These are phyloP conservation scores for Boletus chippewaensis DNA, from an alignment of 1,284 basidiomycete genomes.

Conservation along the genomic window DNA sequence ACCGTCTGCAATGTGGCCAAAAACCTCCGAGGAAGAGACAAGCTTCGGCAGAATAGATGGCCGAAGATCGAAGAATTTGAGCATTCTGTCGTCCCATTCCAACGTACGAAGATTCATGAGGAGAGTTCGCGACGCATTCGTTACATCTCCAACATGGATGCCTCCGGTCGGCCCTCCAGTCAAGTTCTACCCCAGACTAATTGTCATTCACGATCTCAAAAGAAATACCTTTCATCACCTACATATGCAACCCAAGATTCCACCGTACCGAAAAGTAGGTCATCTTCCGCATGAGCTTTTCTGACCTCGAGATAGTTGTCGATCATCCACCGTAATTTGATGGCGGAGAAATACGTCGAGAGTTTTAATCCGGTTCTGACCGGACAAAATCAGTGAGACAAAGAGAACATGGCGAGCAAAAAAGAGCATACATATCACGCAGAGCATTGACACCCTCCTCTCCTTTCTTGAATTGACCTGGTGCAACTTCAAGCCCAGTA, in stretches of 20 bases:
- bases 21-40: constrained; percentile 88
- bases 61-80: constrained; percentile 85
- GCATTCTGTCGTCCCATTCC: constrained; percentile 76
- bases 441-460: constrained; percentile 61
- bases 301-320: constrained; percentile 80
- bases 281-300: constrained; percentile 76
- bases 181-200: constrained; percentile 54
- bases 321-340: constrained; percentile 96
- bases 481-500: constrained; percentile 68
- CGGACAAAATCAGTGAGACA: background rate
- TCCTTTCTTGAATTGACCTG: constrained; percentile 66
- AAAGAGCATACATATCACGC: constrained; percentile 54
- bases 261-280: constrained; percentile 89
- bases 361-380: constrained; percentile 83
- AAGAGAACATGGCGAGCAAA: background rate
- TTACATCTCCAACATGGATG: constrained; percentile 91
- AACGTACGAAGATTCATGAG: constrained; percentile 82
- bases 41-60: constrained; percentile 78
- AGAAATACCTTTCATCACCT: constrained; percentile 29
- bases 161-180: constrained; percentile 65
- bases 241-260: constrained; percentile 96
- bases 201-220: constrained; percentile 6
- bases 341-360: constrained; percentile 94
- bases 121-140: constrained; percentile 94
- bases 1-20: constrained; percentile 70